These are phyloP conservation scores for Ruellia speciosa DNA, from an alignment of 305 asterid genomes.

Conservation along the genomic window DNA sequence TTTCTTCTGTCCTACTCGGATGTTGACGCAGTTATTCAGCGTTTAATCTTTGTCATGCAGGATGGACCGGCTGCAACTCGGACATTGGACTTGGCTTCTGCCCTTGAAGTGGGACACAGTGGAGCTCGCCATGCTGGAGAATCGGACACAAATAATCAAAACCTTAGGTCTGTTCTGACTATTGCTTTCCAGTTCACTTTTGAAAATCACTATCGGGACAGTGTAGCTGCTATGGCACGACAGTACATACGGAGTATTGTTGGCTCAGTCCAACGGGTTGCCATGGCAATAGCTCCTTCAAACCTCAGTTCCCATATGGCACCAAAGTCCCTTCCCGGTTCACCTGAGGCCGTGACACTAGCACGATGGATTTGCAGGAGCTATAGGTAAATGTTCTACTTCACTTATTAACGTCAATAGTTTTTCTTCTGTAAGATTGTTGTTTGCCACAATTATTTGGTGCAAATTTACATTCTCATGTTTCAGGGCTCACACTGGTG, in stretches of 20 bases:
- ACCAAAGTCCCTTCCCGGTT: constrained; percentile 60
- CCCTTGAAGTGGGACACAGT: constrained; percentile 72
- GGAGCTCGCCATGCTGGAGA: constrained; percentile 50
- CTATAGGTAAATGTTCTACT: constrained; percentile 40
- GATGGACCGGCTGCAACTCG: constrained; percentile 56
- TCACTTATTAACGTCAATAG: not conserved
- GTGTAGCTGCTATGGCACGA: constrained; percentile 91
- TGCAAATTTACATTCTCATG: not conserved
- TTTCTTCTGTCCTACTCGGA: not conserved
- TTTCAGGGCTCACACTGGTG: constrained; percentile 65
- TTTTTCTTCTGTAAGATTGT: too few species aligned
- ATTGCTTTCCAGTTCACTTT: constrained; percentile 92
- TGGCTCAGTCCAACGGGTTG: constrained; percentile 84
- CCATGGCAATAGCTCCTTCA: constrained; percentile 91
- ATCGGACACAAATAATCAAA: constrained; percentile 40
- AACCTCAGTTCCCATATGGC: constrained; percentile 45
- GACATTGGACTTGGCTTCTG: constrained; percentile 81
- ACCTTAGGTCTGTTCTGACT: constrained; percentile 72
- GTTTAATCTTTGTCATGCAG: constrained; percentile 29
- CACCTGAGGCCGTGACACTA: constrained; percentile 79
- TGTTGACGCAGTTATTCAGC: not conserved
- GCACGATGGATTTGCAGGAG: constrained; percentile 86
- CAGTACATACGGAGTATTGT: constrained; percentile 84
- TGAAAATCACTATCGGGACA: constrained; percentile 71
- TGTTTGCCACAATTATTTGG: not conserved